Evolutionary conservation across 768 basidiomycete species (phyloP), one percentile per base, ranked within the genome.

Genomic region (Imleria badia): DNA sequence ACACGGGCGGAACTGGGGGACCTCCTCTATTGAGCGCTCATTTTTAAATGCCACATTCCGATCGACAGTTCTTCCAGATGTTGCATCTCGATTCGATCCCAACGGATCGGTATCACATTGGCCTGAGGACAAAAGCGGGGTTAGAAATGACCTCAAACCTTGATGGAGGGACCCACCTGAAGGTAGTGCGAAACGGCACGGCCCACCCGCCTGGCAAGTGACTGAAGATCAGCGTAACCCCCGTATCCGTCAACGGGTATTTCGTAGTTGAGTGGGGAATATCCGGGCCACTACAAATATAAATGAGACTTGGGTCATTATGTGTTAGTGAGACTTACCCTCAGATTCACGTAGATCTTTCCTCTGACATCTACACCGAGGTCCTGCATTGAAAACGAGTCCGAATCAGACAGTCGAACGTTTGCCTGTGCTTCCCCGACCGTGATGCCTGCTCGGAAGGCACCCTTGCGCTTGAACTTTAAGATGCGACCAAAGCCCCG

Each of bases 121-220:
- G 83, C 78, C 87, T 89, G 60, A 44, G 44, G 31, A 59, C 44
- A 45, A 26, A 35, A 53, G 34, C 23, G 35, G 35, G 46, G 46
- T 64, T 36, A 60, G 60, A 43, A 41, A 51, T 30, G 42, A 42
- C 38, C 22, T 48, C 45, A 30, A 45, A 53, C 8, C n/a, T 19
- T 22, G 51, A 44, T 41, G 45, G 52, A 54, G 39, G 39, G 49
- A 43, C 49, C 65, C 66, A 81, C 87, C 80, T 89, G 85, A 51
- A 90, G 76, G 68, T 86, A 90, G 65, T 90, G 88, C 46, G 85
- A 78, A 68, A 84, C 85, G 45, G 86, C 86, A 58, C 88, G 78
- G 15, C 83, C 82, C 45, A 87, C 81, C 50, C 88, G 78, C 63
- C 88, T 77, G 45, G 84, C 83, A 29, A 90, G 78, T 6, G 85